These are phyloP conservation scores for Leptographium galeiforme DNA, from an alignment of 2,329 filamentous ascomycete species.

Conservation along the genomic window DNA sequence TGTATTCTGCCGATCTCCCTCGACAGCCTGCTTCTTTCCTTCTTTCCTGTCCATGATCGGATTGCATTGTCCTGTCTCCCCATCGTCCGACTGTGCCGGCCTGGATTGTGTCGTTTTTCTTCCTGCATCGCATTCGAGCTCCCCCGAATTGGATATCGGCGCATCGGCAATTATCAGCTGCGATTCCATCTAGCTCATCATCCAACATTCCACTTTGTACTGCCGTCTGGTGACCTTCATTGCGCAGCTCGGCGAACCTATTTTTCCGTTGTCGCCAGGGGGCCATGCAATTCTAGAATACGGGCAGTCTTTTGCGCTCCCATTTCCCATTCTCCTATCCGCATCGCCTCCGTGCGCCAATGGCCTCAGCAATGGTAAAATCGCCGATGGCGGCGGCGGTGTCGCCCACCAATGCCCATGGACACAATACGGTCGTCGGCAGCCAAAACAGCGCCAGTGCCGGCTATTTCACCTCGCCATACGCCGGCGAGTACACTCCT, in stretches of 20 bases:
- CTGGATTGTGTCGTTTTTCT: neutral
- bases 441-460: constrained; percentile 13
- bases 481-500: constrained; percentile 5
- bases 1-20: too few relatives aligned
- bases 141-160: neutral
- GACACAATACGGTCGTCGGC: neutral
- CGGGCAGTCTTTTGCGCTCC: too few relatives aligned
- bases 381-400: neutral
- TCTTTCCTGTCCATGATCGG: too few relatives aligned
- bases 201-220: neutral
- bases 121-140: neutral
- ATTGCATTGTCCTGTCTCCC: too few relatives aligned
- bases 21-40: too few relatives aligned
- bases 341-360: neutral
- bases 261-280: neutral
- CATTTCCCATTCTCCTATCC: neutral
- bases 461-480: neutral
- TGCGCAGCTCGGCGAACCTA: neutral
- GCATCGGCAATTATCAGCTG: neutral
- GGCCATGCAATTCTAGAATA: too few relatives aligned
- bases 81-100: too few relatives aligned
- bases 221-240: neutral
- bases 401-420: neutral
- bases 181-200: neutral
- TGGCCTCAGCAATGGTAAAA: neutral